These are phyloP conservation scores for Rhododendron kiyosumense DNA, from an alignment of 148 eudicot genomes.

Conservation along the genomic window DNA sequence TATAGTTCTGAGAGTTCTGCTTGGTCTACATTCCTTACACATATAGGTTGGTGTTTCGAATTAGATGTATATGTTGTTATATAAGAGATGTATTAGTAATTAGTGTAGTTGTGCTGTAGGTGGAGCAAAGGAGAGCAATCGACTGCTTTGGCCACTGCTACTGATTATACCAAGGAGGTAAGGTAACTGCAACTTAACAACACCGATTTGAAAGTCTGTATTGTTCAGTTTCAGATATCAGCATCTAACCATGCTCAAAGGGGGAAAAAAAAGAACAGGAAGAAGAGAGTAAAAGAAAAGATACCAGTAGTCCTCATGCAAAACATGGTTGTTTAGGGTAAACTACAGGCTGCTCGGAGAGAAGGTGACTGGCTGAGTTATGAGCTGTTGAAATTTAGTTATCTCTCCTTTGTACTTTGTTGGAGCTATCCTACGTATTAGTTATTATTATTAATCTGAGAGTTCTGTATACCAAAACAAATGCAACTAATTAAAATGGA, in stretches of 20 bases:
- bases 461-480: not conserved
- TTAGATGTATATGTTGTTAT: not conserved
- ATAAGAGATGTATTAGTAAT: not conserved
- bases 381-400: not conserved
- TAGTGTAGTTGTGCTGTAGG: conserved; percentile 25
- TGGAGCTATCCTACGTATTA: not conserved
- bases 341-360: not conserved
- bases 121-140: conserved; percentile 99
- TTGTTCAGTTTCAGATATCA: not conserved
- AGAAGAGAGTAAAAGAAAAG: not conserved
- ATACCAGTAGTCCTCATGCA: not conserved
- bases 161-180: conserved; percentile 38
- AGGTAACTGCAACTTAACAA: conserved; percentile 30
- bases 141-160: conserved; percentile 81
- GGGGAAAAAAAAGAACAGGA: not conserved
- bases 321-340: not conserved
- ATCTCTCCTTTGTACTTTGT: not conserved
- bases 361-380: not conserved
- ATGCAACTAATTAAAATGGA: too few species aligned
- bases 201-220: not conserved
- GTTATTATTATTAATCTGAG: not conserved
- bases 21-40: not conserved
- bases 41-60: not conserved
- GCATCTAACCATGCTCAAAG: not conserved
- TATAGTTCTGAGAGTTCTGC: too few species aligned